Evolutionary conservation across 2,329 filamentous ascomycete genomes (phyloP), one percentile per base, ranked within the genome.

Genomic region (Penicillium janthinellum): DNA sequence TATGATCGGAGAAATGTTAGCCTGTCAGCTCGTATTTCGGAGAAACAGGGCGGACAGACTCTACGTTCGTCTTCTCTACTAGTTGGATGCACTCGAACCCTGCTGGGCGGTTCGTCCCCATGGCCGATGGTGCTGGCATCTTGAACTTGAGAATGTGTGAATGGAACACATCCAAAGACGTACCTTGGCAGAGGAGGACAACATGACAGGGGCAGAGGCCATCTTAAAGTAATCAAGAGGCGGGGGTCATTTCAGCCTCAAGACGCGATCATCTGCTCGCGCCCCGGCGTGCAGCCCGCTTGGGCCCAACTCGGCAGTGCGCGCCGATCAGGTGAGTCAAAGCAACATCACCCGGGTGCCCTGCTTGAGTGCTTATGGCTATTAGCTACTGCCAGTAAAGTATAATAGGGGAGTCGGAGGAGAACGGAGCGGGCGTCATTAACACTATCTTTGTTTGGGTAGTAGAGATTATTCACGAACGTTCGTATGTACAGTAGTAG

Each of bases 21-120:
- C 10, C 14, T 15, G 41, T 14, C 34, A 41, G 34, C 15, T 56
- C 20, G 28, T 8, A 15, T 11, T 39, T 35, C 37, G 37, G 39
- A 25, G 62, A 28, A 51, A 49, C 14, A 11, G n/a, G n/a, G 31
- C 22, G 20, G 20, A 64, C 70, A 56, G 62, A 74, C 72, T 74
- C 72, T 25, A 72, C 63, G 44, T 65, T 65, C 5, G 67, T 69
- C 7, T 65, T 42, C 12, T 60, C 48, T 8, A 49, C 39, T 5
- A 61, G 55, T 14, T 57, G 35, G 15, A 68, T 45, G 49, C 48
- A 54, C 37, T 68, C 59, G 25, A 69, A 70, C 48, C 59, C 60
- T 14, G 64, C 57, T 5, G 65, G 25, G 35, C 56, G 63, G n/a
- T 34, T 49, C 12, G 45, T 54, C 11, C 47, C 42, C 3, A 47